These are phyloP conservation scores for Trichoderma guizhouense DNA, from an alignment of 2,329 filamentous ascomycete species.

Conservation along the genomic window DNA sequence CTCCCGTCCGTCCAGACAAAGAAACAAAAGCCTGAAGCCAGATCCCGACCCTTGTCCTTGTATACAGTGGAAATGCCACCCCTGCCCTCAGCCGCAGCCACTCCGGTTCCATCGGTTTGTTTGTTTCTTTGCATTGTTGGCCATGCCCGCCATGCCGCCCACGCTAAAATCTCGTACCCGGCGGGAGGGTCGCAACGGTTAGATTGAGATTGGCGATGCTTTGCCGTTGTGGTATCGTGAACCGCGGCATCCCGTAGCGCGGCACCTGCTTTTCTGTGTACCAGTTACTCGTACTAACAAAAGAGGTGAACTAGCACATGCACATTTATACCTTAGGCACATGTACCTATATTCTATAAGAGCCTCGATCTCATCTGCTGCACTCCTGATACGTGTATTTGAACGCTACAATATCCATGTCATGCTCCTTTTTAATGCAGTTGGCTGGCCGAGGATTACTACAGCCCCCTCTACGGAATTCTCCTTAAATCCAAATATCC, in stretches of 20 bases:
- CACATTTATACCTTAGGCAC: too few species aligned
- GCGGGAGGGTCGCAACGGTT: neutral
- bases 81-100: slow-evolving; percentile 15
- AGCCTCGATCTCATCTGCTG: neutral
- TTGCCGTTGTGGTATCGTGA: neutral
- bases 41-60: neutral
- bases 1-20: neutral
- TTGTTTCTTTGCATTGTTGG: neutral
- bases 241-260: neutral
- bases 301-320: neutral
- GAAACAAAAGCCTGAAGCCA: neutral
- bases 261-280: neutral
- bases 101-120: neutral
- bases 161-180: neutral
- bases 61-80: slow-evolving; percentile 1
- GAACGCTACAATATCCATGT: neutral
- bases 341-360: neutral
- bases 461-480: neutral
- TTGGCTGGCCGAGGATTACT: neutral
- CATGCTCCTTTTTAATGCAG: neutral
- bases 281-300: neutral
- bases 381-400: neutral
- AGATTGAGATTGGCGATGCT: neutral
- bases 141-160: neutral
- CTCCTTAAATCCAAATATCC: neutral